Conservation (phyloP, 768 basidiomycete genomes). For the Xerocomellus dryophilus region DNA sequence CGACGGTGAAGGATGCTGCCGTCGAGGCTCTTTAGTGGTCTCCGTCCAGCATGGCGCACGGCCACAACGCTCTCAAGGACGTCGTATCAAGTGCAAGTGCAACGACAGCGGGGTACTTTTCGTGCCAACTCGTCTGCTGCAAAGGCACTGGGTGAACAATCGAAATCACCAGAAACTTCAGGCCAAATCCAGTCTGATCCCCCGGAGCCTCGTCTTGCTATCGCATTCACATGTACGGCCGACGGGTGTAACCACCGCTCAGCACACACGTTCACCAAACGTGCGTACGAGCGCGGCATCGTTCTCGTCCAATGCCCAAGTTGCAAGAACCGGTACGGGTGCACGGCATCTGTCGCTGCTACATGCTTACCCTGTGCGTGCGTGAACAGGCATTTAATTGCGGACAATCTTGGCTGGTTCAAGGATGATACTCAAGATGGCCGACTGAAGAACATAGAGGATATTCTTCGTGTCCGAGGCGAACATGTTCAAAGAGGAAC, state of each 20-base stretch:
- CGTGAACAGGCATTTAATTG: constrained; percentile 67
- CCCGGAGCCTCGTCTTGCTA: constrained; percentile 60
- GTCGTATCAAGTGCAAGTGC: constrained; percentile 34
- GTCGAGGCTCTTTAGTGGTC: constrained; percentile 42
- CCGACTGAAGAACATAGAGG: constrained; percentile 76
- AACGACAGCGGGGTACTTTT: constrained; percentile 32
- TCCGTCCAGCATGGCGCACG: constrained; percentile 44
- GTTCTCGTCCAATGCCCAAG: constrained; percentile 90
- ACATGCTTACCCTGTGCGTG: background rate
- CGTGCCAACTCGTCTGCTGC: constrained; percentile 21
- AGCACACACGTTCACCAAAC: constrained; percentile 82
- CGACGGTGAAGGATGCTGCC: constrained; percentile 36
- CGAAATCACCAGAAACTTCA: background rate
- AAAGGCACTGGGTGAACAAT: background rate
- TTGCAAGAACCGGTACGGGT: constrained; percentile 77
- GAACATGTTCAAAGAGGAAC: constrained; percentile 63
- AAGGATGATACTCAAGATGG: constrained; percentile 75
- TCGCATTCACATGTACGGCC: constrained; percentile 88
- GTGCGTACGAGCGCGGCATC: constrained; percentile 82
- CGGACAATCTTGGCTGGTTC: constrained; percentile 92
- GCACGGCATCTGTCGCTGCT: background rate
- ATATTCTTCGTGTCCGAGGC: constrained; percentile 72
- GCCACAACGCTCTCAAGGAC: constrained; percentile 37
- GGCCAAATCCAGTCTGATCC: constrained; percentile 33
- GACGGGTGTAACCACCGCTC: constrained; percentile 71